A percentile compares a stretch with the other conserved stretches of the same genome.
Evolutionary conservation across 805 yeast genomes (phyloP).

Genomic region (Yueomyces sp.): DNA sequence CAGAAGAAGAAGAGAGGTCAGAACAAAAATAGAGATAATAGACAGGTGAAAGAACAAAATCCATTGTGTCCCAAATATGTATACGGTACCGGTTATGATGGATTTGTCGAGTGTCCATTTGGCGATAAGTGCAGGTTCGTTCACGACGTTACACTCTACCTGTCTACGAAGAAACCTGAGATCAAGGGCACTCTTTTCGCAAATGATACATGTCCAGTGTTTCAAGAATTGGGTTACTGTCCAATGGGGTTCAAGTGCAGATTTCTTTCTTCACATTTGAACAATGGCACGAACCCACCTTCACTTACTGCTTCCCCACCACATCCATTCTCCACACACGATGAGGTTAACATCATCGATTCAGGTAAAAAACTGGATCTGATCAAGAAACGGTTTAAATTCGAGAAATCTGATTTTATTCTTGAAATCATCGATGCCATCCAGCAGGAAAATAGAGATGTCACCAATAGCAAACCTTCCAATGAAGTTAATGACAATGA

Average conservation of each 20-base stretch:
- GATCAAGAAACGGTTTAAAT: slow-evolving; percentile 42
- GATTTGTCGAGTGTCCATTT: slow-evolving; percentile 32
- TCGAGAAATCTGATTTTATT: slow-evolving; percentile 43
- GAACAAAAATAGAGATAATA: slow-evolving; percentile 68
- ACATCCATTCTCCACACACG: slow-evolving; percentile 15
- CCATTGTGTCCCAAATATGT: slow-evolving; percentile 52
- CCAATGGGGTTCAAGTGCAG: slow-evolving; percentile 89
- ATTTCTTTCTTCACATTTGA: slow-evolving; percentile 67
- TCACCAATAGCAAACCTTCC: slow-evolving; percentile 22
- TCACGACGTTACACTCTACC: slow-evolving; percentile 60
- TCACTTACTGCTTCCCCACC: background rate
- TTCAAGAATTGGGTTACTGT: slow-evolving; percentile 69
- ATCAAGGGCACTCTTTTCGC: slow-evolving; percentile 36
- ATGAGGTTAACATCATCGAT: slow-evolving; percentile 53
- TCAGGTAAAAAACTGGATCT: slow-evolving; percentile 26
- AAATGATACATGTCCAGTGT: slow-evolving; percentile 58
- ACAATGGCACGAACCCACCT: slow-evolving; percentile 11
- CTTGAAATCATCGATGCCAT: slow-evolving; percentile 53
- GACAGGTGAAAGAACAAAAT: slow-evolving; percentile 49
- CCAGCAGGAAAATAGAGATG: slow-evolving; percentile 25
- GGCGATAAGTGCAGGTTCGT: slow-evolving; percentile 68
- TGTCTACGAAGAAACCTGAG: slow-evolving; percentile 56
- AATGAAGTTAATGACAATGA: slow-evolving; percentile 1
- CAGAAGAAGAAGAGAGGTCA: slow-evolving; percentile 42
- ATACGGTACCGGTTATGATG: slow-evolving; percentile 28